Conservation (phyloP, 1,284 basidiomycete species). For the Cronartium quercuum region DNA sequence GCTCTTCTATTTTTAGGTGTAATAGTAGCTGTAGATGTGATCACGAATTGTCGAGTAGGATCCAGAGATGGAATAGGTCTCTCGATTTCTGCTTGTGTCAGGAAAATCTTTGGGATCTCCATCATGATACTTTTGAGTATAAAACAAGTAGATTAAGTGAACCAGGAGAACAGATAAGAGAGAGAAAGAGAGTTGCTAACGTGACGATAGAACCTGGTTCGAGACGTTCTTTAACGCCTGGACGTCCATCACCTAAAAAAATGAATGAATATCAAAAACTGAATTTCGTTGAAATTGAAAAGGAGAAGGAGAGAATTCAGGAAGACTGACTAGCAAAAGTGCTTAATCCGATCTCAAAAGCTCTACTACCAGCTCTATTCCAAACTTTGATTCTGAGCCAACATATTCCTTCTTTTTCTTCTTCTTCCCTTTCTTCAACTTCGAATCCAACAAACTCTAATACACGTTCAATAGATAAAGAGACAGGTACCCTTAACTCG, state of each 20-base stretch:
- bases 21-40: neutral
- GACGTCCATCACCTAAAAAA: neutral
- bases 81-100: constrained; percentile 4
- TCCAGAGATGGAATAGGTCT: constrained; percentile 15
- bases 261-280: too few relatives aligned
- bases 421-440: neutral
- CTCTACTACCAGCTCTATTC: neutral
- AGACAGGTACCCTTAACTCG: constrained; percentile 7
- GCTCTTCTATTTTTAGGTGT: neutral
- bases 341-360: neutral
- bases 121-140: constrained; percentile 16
- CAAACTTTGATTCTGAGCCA: neutral
- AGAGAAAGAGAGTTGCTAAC: neutral
- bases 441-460: neutral
- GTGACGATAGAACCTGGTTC: neutral
- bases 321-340: neutral
- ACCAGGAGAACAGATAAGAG: neutral
- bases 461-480: neutral
- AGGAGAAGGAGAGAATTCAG: neutral
- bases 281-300: neutral
- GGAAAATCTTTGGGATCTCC: neutral
- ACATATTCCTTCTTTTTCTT: neutral
- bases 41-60: constrained; percentile 23
- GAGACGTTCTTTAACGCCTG: constrained; percentile 3
- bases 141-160: neutral